phyloP scores from a whole-genome alignment of 1,139 yeast genomes.

The Saccharomyces hybrid region DNA sequence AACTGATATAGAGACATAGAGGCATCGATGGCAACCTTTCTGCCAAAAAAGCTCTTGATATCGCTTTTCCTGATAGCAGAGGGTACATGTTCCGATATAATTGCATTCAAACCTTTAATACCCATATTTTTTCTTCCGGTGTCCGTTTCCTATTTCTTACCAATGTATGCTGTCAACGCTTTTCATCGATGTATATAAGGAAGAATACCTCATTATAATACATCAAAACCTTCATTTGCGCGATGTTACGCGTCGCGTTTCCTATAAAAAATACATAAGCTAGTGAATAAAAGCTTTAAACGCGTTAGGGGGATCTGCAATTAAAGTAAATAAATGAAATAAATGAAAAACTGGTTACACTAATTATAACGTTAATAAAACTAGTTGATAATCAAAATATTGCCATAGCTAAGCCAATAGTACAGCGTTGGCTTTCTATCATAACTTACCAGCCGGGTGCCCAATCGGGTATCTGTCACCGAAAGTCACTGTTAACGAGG shows the following conservation, averaged over 20 bases:
- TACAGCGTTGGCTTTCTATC: background rate
- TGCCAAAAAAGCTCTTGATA: conserved; percentile 78
- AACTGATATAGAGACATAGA: conserved; percentile 94
- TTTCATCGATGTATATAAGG: background rate
- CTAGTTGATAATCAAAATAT: background rate
- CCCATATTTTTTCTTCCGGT: conserved; percentile 44
- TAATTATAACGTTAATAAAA: no score
- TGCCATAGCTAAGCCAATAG: background rate
- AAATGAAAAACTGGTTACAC: no score
- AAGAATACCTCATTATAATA: background rate
- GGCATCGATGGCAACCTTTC: conserved; percentile 84
- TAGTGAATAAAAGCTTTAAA: background rate
- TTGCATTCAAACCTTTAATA: conserved; percentile 52
- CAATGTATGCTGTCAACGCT: background rate
- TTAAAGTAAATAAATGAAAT: no score
- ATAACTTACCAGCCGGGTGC: background rate
- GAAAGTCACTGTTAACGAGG: background rate
- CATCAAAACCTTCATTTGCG: background rate
- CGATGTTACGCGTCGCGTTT: background rate
- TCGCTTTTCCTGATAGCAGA: conserved; percentile 69
- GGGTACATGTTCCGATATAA: conserved; percentile 87
- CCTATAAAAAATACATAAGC: background rate
- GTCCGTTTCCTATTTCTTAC: background rate
- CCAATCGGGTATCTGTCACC: background rate
- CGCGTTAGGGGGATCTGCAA: background rate